Conservation (phyloP, 176 grass and related monocot species). For the Rhynchospora breviuscula region DNA sequence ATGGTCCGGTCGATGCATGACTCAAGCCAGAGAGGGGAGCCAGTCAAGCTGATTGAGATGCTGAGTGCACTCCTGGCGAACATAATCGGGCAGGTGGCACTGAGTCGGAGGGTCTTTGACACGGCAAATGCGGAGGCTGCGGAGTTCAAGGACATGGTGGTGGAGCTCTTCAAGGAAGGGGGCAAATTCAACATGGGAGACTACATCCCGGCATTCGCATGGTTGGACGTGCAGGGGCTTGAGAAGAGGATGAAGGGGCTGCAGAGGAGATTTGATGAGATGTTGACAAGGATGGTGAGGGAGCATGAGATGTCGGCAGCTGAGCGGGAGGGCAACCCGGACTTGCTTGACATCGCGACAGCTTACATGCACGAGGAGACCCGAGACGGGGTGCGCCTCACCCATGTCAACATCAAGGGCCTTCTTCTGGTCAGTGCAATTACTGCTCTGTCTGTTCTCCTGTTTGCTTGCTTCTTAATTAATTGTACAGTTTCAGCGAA, state of each 20-base stretch:
- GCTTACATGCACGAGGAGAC: background rate
- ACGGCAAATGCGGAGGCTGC: background rate
- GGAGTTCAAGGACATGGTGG: conserved; percentile 28
- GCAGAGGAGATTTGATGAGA: background rate
- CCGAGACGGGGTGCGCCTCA: conserved; percentile 12
- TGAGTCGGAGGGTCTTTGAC: conserved; percentile 10
- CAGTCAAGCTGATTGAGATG: background rate
- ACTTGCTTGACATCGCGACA: conserved; percentile 21
- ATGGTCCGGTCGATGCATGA: conserved; percentile 20
- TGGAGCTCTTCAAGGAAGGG: conserved; percentile 26
- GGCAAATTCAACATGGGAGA: conserved; percentile 31
- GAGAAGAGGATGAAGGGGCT: conserved; percentile 17
- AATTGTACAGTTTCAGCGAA: background rate
- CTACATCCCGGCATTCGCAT: conserved; percentile 6
- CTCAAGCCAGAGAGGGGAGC: background rate
- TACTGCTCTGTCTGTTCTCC: too few relatives aligned
- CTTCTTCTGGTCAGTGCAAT: conserved; percentile 22
- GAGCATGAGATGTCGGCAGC: conserved; percentile 24
- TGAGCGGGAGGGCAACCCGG: background rate
- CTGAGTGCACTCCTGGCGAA: background rate
- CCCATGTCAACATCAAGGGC: conserved; percentile 27
- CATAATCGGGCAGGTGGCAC: conserved; percentile 13
- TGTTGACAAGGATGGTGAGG: conserved; percentile 13
- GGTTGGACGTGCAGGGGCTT: conserved; percentile 33
- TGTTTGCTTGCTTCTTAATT: background rate